Evolutionary conservation across 768 basidiomycete species (phyloP), one percentile per base, ranked within the genome.

Genomic region (Serendipita sp.): DNA sequence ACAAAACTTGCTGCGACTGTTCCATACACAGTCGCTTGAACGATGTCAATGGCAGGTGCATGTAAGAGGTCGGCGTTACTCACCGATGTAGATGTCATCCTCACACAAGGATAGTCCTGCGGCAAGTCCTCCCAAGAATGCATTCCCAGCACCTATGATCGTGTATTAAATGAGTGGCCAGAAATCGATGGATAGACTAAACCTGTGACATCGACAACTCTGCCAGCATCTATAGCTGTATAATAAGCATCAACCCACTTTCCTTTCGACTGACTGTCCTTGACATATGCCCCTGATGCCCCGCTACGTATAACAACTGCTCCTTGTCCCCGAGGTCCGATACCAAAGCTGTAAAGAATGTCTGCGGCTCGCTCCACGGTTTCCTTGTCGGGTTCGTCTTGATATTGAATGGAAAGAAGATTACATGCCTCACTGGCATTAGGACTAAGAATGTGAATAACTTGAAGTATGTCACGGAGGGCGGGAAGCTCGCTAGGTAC

Each of bases 201-300:
- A 83, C 88, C 91, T 66, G 90, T 94, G 26, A 91, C 89, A 71
- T 94, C 90, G 2, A 86, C 79, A 16, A 94, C 75, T 62, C 77
- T 81, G 22, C 73, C 72, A 64, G 33, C 79, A 73, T 71, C 60
- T 1, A 72, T 69, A n/a, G 72, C 69, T 3, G 73, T 73, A 85
- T 88, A 91, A 69, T 79, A 92, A 13, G 91, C 87, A 7, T 81
- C 79, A 24, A 90, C 71, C 91, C 91, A 94, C 60, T 67, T 68
- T 28, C 76, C 76, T 0, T 65, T 76, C 69, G 58, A 70, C 64
- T 67, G 70, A 66, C 69, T 72, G 28, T 78, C 76, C 31, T 79
- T 77, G 14, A 87, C 74, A 69, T 81, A 90, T 7, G 85, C 85
- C 0, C 91, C 91, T 66, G 88, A 72, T 30, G 69, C 76, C 26